These are phyloP conservation scores for Hymenoscyphus salicellus DNA, from an alignment of 2,329 filamentous ascomycete species.

Conservation along the genomic window DNA sequence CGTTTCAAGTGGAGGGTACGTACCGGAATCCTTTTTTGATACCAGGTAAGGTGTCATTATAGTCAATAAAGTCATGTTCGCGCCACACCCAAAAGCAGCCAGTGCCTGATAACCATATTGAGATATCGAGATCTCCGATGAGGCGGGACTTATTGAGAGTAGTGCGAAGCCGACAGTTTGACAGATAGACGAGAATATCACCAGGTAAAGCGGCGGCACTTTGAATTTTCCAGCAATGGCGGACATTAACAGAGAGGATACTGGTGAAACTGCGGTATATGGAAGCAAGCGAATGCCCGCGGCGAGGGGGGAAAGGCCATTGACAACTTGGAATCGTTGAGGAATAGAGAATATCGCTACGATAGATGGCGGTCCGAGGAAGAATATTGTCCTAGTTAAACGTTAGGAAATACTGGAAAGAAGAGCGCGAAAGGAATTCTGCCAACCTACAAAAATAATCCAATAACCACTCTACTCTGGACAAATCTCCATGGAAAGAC, in stretches of 20 bases:
- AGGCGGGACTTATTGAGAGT: not conserved
- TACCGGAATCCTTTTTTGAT: not conserved
- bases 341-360: not conserved
- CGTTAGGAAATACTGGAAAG: not conserved
- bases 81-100: not conserved
- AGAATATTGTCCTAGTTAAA: not conserved
- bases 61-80: not conserved
- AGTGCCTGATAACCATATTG: conserved; percentile 4
- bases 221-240: not conserved
- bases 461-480: conserved; percentile 10
- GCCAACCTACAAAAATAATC: conserved; percentile 18
- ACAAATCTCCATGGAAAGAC: conserved; percentile 20
- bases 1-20: not conserved
- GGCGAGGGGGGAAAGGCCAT: not conserved
- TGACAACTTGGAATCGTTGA: conserved; percentile 6
- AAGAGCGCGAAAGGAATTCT: too few relatives aligned
- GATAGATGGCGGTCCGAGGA: not conserved
- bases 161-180: conserved; percentile 4
- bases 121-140: not conserved
- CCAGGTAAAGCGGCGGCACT: not conserved
- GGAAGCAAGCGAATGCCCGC: conserved; percentile 1
- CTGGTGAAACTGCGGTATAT: not conserved
- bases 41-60: not conserved
- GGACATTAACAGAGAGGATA: not conserved
- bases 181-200: not conserved